Percentiles rank a stretch among this genome's conserved stretches.
Conservation (phyloP, 2,329 filamentous ascomycete species). For the Elsinoe fawcettii region DNA sequence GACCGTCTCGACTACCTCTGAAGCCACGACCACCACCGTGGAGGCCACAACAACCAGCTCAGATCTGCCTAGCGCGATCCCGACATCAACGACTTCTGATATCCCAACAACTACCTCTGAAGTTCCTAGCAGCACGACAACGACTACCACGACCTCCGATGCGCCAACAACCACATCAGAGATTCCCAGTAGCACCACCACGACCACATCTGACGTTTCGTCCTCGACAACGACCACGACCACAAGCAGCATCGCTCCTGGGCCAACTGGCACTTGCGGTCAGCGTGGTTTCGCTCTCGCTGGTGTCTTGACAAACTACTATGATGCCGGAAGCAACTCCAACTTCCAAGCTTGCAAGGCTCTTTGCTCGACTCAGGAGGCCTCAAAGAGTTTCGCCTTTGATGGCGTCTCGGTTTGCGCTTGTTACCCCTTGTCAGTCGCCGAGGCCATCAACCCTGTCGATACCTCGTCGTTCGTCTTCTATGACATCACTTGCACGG, state of each 20-base stretch:
- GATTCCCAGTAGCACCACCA: background rate
- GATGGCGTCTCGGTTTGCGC: background rate
- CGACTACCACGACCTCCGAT: background rate
- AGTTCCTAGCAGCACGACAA: background rate
- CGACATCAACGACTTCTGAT: background rate
- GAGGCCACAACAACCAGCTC: background rate
- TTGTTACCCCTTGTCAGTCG: background rate
- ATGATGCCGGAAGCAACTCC: background rate
- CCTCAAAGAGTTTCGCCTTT: background rate
- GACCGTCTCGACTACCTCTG: background rate
- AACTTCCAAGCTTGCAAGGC: constrained; percentile 9
- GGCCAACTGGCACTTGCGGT: background rate
- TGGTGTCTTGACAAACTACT: background rate
- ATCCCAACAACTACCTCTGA: background rate
- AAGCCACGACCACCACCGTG: background rate
- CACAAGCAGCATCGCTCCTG: background rate
- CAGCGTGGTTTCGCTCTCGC: background rate
- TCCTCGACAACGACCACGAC: constrained; percentile 1
- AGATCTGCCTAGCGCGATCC: too few relatives aligned
- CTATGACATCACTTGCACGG: background rate
- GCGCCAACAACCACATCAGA: background rate
- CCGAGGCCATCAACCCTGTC: background rate
- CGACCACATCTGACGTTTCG: background rate
- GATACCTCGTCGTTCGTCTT: background rate
- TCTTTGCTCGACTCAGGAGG: background rate